Base-by-base conservation (phyloP, 1,284 basidiomycete species). In the Puccinia sorghi region DNA sequence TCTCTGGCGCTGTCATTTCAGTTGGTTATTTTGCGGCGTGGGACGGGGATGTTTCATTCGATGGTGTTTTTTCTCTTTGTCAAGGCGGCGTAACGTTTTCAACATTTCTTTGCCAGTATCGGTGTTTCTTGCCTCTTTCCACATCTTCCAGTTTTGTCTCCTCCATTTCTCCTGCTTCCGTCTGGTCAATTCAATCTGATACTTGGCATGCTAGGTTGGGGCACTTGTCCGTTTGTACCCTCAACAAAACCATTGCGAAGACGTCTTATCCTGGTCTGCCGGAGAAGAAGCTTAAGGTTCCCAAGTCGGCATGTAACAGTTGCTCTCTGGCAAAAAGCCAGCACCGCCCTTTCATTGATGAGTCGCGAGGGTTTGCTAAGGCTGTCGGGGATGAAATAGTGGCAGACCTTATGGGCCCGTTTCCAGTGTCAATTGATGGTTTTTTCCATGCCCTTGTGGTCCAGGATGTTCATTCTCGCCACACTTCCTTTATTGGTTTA, bases 251-350 rank as follows among this genome's bases (percentile, higher is more conserved):
- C 32, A 63, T 63, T 2, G 2, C 27, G 0, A 15, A 37, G 37
- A 25, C 8, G 9, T 37, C 12, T 63, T n/a, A 1, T 2, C 6
- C 22, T 5, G 59, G 59, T 9, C 8, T 63, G 1, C 59, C 22
- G 4, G 17, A 25, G 15, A 25, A 5, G 39, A 32, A 32, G 20
- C 20, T 25, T 9, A 54, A 20, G 20, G 12, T 63, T 25, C 25
- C 59, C 8, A 13, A 13, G 1, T 3, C 41, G 3, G 12, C 39
- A 1, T 63, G 59, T 41, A 5, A 25, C 8, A 37, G 32, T 22
- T 67, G 64, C 32, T 67, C 41, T 2, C 5, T 67, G 15, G 41
- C 64, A 1, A 67, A 67, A 25, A 67, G 64, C 22, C 39, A 67
- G 46, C 64, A 67, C 17, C 41, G 41, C 1, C 64, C 64, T 0